These are phyloP conservation scores for Sicyos baderoa DNA, from an alignment of 306 rosid genomes.

Conservation along the genomic window DNA sequence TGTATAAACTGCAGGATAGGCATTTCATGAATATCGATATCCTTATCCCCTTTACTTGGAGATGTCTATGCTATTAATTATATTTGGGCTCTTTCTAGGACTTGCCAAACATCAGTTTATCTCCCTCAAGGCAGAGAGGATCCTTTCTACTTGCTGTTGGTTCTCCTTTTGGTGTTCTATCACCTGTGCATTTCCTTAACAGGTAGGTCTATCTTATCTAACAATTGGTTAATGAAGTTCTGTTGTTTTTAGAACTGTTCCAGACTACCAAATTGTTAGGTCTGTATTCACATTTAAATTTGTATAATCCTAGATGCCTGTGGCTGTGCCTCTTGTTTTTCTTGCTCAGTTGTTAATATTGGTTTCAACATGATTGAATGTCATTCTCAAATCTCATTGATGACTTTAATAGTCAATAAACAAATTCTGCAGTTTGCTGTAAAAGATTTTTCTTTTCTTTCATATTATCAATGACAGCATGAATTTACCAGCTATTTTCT, in stretches of 20 bases:
- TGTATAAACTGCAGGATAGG: conserved; percentile 2
- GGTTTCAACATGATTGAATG: neutral
- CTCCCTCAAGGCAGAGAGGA: conserved; percentile 61
- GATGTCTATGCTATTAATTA: conserved; percentile 21
- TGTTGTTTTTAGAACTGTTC: neutral
- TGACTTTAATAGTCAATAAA: neutral
- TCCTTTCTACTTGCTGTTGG: conserved; percentile 76
- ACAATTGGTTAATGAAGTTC: neutral
- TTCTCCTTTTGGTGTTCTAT: conserved; percentile 90
- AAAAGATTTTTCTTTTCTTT: too few relatives aligned
- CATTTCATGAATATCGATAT: conserved; percentile 13
- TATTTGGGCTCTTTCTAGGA: conserved; percentile 38
- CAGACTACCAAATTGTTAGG: neutral
- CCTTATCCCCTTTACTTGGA: conserved; percentile 7
- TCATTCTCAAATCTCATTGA: neutral
- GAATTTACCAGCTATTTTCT: too few relatives aligned
- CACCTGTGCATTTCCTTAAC: conserved; percentile 86
- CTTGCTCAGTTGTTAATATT: neutral
- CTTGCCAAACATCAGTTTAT: conserved; percentile 35
- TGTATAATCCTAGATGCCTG: neutral
- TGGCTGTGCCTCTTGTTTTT: neutral
- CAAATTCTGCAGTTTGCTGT: too few relatives aligned
- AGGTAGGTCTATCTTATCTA: conserved; percentile 37
- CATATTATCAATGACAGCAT: too few relatives aligned
- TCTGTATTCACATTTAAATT: neutral